Evolutionary conservation across 208 protist species (phyloP).

Genomic region (Crithidia thermophila): DNA sequence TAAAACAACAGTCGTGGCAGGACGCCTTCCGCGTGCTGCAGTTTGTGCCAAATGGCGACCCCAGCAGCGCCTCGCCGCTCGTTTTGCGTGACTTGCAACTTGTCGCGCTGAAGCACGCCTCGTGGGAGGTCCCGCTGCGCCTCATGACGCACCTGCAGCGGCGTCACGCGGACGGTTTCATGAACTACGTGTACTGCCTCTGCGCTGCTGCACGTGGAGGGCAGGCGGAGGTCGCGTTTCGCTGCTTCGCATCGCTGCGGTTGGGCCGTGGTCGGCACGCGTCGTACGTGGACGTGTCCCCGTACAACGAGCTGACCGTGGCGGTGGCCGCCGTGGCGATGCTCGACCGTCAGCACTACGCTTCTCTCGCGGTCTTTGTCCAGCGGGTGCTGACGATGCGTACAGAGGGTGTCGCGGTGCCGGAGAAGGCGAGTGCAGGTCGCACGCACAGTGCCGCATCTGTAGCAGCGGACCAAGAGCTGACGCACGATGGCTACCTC

Average conservation of each 20-base stretch:
- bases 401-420: slow-evolving; percentile 15
- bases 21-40: slow-evolving; percentile 68
- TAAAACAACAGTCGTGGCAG: slow-evolving; percentile 70
- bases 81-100: slow-evolving; percentile 73
- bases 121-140: slow-evolving; percentile 60
- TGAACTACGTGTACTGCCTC: slow-evolving; percentile 83
- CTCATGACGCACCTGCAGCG: slow-evolving; percentile 29
- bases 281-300: slow-evolving; percentile 18
- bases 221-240: slow-evolving; percentile 25
- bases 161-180: slow-evolving; percentile 50
- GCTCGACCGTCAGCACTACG: slow-evolving; percentile 56
- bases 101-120: slow-evolving; percentile 65
- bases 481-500: slow-evolving; percentile 11
- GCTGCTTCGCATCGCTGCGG: slow-evolving; percentile 27
- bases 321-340: slow-evolving; percentile 66
- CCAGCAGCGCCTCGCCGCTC: slow-evolving; percentile 13
- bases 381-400: slow-evolving; percentile 21
- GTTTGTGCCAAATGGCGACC: slow-evolving; percentile 22
- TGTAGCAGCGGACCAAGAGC: not conserved
- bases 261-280: slow-evolving; percentile 18
- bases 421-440: slow-evolving; percentile 19
- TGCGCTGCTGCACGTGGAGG: slow-evolving; percentile 61
- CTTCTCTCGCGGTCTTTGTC: slow-evolving; percentile 33
- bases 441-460: no score
- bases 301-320: slow-evolving; percentile 71